A percentile compares a stretch with the other conserved stretches of the same genome.
Evolutionary conservation across 768 basidiomycete genomes (phyloP).

Genomic region (Rhodotorula paludigena): DNA sequence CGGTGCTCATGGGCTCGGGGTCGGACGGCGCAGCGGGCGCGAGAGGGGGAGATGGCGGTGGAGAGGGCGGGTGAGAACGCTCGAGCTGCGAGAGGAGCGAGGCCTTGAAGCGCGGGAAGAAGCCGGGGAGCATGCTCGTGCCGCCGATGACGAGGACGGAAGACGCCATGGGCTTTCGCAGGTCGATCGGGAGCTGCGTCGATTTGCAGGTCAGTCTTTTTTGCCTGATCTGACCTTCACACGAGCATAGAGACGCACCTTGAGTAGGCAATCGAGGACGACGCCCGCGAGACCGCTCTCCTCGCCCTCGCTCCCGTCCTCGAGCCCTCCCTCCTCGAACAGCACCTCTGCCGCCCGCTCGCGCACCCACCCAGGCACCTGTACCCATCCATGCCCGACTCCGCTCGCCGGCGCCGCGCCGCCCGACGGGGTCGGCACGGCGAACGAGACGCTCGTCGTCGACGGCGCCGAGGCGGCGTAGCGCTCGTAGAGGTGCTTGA

Average conservation of each 20-base stretch:
- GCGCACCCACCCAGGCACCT: conserved; percentile 85
- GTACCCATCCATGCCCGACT: conserved; percentile 21
- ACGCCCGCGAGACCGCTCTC: conserved; percentile 77
- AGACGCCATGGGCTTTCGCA: conserved; percentile 74
- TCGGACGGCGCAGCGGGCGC: not conserved
- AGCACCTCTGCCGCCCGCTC: conserved; percentile 86
- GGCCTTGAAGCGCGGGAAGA: conserved; percentile 77
- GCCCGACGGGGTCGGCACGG: conserved; percentile 11
- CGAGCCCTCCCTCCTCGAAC: conserved; percentile 78
- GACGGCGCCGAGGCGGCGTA: not conserved
- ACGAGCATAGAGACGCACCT: conserved; percentile 53
- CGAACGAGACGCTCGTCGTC: conserved; percentile 28
- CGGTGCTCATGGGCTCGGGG: not conserved
- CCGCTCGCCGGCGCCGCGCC: not conserved
- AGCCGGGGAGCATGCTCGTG: conserved; percentile 84
- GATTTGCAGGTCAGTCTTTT: not conserved
- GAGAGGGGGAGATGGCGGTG: conserved; percentile 21
- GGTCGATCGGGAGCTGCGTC: conserved; percentile 75
- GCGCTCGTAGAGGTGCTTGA: conserved; percentile 22
- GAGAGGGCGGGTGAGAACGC: conserved; percentile 40
- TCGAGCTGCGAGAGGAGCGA: conserved; percentile 64
- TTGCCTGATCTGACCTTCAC: not conserved
- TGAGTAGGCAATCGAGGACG: conserved; percentile 70
- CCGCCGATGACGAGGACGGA: conserved; percentile 84
- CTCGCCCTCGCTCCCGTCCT: conserved; percentile 78